Conservation (phyloP, 805 yeast genomes). For the Starmerella stigmatis region DNA sequence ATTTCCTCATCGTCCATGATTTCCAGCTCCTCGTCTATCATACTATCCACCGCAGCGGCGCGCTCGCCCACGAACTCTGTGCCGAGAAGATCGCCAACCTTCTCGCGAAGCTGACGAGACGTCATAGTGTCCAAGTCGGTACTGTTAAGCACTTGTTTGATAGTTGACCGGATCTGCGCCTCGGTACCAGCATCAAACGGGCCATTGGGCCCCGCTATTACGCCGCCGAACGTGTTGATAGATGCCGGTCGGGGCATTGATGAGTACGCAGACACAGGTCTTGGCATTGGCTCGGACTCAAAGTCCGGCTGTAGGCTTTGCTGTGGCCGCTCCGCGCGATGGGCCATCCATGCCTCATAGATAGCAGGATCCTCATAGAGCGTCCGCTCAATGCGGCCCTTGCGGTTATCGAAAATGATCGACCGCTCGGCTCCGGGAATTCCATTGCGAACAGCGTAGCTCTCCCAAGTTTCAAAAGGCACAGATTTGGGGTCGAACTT, state of each 20-base stretch:
- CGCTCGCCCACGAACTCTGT: slow-evolving; percentile 28
- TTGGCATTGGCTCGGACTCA: neutral
- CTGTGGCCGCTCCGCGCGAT: neutral
- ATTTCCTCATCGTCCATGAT: slow-evolving; percentile 28
- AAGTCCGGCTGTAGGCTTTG: neutral
- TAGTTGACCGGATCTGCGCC: slow-evolving; percentile 27
- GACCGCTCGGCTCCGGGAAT: slow-evolving; percentile 33
- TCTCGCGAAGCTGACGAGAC: slow-evolving; percentile 30
- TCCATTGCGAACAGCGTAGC: slow-evolving; percentile 31
- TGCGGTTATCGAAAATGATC: slow-evolving; percentile 30
- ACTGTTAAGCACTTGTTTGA: slow-evolving; percentile 27
- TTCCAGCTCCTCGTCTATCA: slow-evolving; percentile 32
- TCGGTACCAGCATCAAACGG: slow-evolving; percentile 25
- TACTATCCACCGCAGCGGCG: slow-evolving; percentile 27
- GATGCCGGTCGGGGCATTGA: slow-evolving; percentile 7
- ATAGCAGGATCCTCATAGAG: slow-evolving; percentile 21
- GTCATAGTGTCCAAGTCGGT: slow-evolving; percentile 32
- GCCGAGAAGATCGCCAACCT: slow-evolving; percentile 32
- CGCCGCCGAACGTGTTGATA: slow-evolving; percentile 6
- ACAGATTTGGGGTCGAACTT: slow-evolving; percentile 31
- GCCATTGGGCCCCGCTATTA: neutral
- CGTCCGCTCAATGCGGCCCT: slow-evolving; percentile 28
- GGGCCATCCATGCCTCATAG: neutral
- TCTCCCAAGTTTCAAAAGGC: slow-evolving; percentile 33
- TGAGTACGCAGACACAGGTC: neutral